A percentile compares a stretch with the other conserved stretches of the same genome.
These are phyloP conservation scores for Epichloe aotearoae DNA, from an alignment of 2,329 filamentous ascomycete species.

Conservation along the genomic window DNA sequence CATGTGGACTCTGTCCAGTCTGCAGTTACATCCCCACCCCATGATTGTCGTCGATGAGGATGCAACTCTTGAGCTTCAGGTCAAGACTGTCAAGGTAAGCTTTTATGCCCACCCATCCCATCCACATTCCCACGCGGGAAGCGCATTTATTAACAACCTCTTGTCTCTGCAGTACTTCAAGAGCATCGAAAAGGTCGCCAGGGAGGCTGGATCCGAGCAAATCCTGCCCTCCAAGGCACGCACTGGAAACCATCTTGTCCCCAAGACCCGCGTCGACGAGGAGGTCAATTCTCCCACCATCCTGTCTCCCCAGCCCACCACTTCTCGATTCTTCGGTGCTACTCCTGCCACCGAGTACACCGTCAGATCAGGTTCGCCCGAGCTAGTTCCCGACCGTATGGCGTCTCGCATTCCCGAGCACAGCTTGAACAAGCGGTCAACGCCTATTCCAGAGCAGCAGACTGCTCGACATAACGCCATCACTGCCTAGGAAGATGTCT, in stretches of 20 bases:
- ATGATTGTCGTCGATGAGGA: slow-evolving; percentile 79
- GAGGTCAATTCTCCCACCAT: slow-evolving; percentile 32
- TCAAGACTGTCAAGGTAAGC: slow-evolving; percentile 55
- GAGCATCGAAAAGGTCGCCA: slow-evolving; percentile 53
- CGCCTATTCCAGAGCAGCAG: slow-evolving; percentile 35
- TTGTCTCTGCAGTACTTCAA: slow-evolving; percentile 46
- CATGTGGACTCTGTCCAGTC: slow-evolving; percentile 77
- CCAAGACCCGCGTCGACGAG: slow-evolving; percentile 29
- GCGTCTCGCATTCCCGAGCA: slow-evolving; percentile 41
- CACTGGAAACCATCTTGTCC: slow-evolving; percentile 31
- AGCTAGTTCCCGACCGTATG: slow-evolving; percentile 47
- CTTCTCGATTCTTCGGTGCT: slow-evolving; percentile 39
- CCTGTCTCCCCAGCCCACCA: slow-evolving; percentile 40
- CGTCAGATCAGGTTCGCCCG: slow-evolving; percentile 41
- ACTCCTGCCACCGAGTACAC: slow-evolving; percentile 43
- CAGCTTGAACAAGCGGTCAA: slow-evolving; percentile 29
- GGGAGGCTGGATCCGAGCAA: slow-evolving; percentile 42
- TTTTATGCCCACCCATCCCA: no score
- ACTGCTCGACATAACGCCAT: slow-evolving; percentile 9
- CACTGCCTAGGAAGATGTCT: slow-evolving; percentile 5
- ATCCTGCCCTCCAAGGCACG: slow-evolving; percentile 43
- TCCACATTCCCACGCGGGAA: neutral
- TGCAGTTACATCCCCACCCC: slow-evolving; percentile 70
- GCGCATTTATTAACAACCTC: neutral
- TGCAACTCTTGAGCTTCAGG: slow-evolving; percentile 57